Evolutionary conservation across 2,329 filamentous ascomycete species (phyloP), one percentile per base, ranked within the genome.

Genomic region (Zasmidium cellare): DNA sequence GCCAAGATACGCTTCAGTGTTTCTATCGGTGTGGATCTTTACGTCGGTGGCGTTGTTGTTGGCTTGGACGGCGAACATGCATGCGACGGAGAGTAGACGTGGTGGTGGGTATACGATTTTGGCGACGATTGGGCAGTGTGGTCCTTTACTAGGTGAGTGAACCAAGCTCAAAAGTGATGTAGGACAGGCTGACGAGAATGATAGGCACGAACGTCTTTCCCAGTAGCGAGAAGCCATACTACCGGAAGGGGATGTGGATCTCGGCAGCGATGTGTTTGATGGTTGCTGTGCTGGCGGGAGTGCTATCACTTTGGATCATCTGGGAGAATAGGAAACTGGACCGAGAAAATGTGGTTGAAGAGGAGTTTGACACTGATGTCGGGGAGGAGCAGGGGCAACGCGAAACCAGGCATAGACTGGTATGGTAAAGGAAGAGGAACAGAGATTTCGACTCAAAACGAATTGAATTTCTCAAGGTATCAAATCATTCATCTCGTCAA

Each of bases 181-280:
- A 12, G n/a, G 14, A 3, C 14, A 52, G 23, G 19, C 35, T 46
- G 51, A 53, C n/a, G 3, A 3, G 2, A 45, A 3, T 18, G 19
- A 28, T 35, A 62, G 87, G 86, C 3, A 88, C 86, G 2, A 81
- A 85, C 48, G 66, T 88, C 9, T 90, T 88, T 63, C 86, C 86
- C 0, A 67, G 71, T 14, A 68, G 58, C 6, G 77, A 83, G 46
- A 72, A 70, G 11, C 81, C 82, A 11, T 73, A 75, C 3, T 82
- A 77, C 59, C 66, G 76, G 1, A 84, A 82, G 1, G 87, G 87
- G 0, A 82, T 82, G 72, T 77, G 77, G 55, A 81, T 87, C 2
- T 88, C 86, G 62, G 82, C 86, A 0, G 80, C 77, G 0, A 84
- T 89, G 45, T 87, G 86, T 72, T 71, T 88, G 6, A 74, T 88